These are phyloP conservation scores for Tanozyma kutaoensis DNA, from an alignment of 805 yeast genomes.

Conservation along the genomic window DNA sequence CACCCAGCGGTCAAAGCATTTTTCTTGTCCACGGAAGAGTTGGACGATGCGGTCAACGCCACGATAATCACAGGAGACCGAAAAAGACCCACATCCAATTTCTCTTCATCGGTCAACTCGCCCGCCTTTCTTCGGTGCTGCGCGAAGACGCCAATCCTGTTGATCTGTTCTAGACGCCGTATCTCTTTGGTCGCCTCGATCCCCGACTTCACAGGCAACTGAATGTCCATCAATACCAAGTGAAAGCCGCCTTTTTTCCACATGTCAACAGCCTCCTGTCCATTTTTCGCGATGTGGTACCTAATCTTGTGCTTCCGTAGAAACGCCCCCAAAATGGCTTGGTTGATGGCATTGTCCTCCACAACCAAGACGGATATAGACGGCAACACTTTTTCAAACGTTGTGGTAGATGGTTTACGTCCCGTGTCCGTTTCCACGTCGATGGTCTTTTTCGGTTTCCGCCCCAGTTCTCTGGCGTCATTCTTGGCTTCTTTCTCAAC, in stretches of 20 bases:
- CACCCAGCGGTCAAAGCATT: conserved; percentile 96
- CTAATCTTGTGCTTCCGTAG: conserved; percentile 75
- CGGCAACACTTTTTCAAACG: conserved; percentile 58
- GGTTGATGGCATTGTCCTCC: conserved; percentile 92
- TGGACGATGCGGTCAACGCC: conserved; percentile 86
- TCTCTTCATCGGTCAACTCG: conserved; percentile 32
- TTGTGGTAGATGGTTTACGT: conserved; percentile 1
- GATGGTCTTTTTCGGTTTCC: neutral
- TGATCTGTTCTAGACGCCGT: conserved; percentile 66
- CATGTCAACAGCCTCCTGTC: conserved; percentile 86
- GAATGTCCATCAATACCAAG: conserved; percentile 92
- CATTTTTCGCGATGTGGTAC: conserved; percentile 81
- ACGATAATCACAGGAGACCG: conserved; percentile 95
- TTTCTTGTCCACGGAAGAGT: conserved; percentile 66
- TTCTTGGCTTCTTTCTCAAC: neutral
- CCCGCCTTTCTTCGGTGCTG: conserved; percentile 16
- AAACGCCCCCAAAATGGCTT: conserved; percentile 81
- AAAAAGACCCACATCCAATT: conserved; percentile 48
- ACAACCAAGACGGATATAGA: conserved; percentile 85
- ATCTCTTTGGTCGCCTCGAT: conserved; percentile 91
- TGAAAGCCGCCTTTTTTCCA: conserved; percentile 95
- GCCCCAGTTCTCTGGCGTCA: neutral
- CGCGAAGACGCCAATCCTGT: conserved; percentile 61
- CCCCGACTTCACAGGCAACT: conserved; percentile 91
- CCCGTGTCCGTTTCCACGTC: neutral